These are phyloP conservation scores for Daedaleopsis sinensis DNA, from an alignment of 768 basidiomycete genomes.

Conservation along the genomic window DNA sequence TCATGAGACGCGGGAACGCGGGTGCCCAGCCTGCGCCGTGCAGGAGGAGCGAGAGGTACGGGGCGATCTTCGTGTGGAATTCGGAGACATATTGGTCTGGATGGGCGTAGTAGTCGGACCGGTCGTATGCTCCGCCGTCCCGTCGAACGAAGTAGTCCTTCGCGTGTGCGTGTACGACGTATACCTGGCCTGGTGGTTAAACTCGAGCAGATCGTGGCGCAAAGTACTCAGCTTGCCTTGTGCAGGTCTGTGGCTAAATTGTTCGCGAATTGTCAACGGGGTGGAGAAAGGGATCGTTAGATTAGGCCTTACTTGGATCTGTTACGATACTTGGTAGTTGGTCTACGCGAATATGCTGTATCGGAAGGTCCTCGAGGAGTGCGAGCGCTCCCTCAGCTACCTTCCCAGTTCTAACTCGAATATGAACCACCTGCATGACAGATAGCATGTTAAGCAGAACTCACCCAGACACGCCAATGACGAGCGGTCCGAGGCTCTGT, in stretches of 20 bases:
- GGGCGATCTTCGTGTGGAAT: conserved; percentile 79
- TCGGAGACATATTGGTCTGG: conserved; percentile 67
- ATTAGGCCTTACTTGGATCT: conserved; percentile 45
- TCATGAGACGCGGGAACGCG: conserved; percentile 79
- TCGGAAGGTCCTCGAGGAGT: conserved; percentile 72
- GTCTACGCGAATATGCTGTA: conserved; percentile 54
- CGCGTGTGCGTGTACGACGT: conserved; percentile 72
- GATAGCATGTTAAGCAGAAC: conserved; percentile 12
- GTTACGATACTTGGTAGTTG: conserved; percentile 61
- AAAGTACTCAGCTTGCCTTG: conserved; percentile 47
- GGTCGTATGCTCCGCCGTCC: conserved; percentile 60
- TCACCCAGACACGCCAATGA: conserved; percentile 85
- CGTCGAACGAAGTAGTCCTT: conserved; percentile 67
- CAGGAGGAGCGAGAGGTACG: conserved; percentile 81
- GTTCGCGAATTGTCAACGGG: neutral
- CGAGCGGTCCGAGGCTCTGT: conserved; percentile 68
- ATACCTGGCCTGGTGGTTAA: conserved; percentile 49
- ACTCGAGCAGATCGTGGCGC: neutral
- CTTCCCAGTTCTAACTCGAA: conserved; percentile 66
- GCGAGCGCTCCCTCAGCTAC: conserved; percentile 79
- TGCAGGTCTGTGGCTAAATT: conserved; percentile 54
- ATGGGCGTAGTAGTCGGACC: conserved; percentile 72
- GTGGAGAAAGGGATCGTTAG: neutral
- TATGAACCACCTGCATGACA: neutral
- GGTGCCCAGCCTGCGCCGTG: conserved; percentile 88